phyloP scores from a whole-genome alignment of 108 stramenopile genomes.

The Schizochytrium sp. region DNA sequence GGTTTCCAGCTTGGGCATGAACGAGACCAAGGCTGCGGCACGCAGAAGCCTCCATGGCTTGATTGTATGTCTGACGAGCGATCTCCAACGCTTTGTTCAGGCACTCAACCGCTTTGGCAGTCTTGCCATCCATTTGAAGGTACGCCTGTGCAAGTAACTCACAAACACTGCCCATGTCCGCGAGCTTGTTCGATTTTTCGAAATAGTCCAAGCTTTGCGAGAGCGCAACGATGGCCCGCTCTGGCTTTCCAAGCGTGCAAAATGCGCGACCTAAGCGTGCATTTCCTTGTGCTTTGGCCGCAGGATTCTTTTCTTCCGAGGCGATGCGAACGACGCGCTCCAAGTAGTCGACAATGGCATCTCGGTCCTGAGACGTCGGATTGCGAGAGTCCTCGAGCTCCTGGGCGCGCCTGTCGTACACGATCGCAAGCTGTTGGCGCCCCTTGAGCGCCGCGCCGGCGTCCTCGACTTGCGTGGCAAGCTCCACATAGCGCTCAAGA shows the following conservation, averaged over 20 bases:
- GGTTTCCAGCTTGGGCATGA: constrained; percentile 11
- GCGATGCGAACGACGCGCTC: constrained; percentile 33
- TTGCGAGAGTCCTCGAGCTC: constrained; percentile 22
- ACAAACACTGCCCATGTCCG: constrained; percentile 36
- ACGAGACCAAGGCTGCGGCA: constrained; percentile 42
- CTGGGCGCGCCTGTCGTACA: constrained; percentile 40
- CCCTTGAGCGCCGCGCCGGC: constrained; percentile 26
- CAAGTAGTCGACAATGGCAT: constrained; percentile 30
- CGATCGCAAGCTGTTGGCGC: constrained; percentile 33
- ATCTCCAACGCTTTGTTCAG: constrained; percentile 32
- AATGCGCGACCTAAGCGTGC: constrained; percentile 36
- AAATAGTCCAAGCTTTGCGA: constrained; percentile 25
- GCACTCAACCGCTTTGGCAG: constrained; percentile 32
- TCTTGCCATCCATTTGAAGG: constrained; percentile 29
- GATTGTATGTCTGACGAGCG: constrained; percentile 34
- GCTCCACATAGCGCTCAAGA: constrained; percentile 46
- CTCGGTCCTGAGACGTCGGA: neutral
- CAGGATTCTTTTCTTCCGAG: constrained; percentile 25
- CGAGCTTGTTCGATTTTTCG: constrained; percentile 34
- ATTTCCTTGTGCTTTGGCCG: constrained; percentile 31
- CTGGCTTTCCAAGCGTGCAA: constrained; percentile 1
- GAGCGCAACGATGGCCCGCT: constrained; percentile 32
- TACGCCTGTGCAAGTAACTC: constrained; percentile 45
- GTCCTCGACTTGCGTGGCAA: constrained; percentile 30
- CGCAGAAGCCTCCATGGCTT: constrained; percentile 36